Conservation (phyloP, 176 grass and related monocot species). For the Triticum timopheevii region DNA sequence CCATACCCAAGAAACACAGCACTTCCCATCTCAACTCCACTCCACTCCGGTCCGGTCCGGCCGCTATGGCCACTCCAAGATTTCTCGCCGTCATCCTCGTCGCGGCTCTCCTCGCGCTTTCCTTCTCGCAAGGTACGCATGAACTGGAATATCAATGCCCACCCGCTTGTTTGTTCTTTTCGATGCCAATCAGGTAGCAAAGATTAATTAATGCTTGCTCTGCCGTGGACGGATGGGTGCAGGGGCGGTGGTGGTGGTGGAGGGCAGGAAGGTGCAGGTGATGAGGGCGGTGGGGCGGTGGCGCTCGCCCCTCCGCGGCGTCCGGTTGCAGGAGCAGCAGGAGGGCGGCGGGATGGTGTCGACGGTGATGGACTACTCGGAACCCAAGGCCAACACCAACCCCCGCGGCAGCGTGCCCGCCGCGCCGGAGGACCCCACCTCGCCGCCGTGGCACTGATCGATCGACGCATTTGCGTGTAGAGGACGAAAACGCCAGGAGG, state of each 20-base stretch:
- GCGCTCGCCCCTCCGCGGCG: neutral
- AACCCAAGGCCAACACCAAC: slow-evolving; percentile 60
- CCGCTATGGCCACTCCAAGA: slow-evolving; percentile 32
- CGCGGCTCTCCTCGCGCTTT: slow-evolving; percentile 32
- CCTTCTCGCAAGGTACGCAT: slow-evolving; percentile 28
- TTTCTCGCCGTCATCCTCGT: slow-evolving; percentile 20
- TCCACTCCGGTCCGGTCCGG: neutral
- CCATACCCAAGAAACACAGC: neutral
- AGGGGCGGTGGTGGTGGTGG: neutral
- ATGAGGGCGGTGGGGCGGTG: neutral
- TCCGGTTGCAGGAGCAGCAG: slow-evolving; percentile 18
- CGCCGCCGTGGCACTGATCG: slow-evolving; percentile 41
- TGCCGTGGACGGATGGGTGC: neutral
- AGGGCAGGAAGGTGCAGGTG: slow-evolving; percentile 41
- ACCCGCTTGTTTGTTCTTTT: neutral
- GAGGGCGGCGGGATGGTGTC: slow-evolving; percentile 10
- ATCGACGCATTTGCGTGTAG: neutral
- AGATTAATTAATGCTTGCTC: neutral
- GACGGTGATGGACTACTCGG: slow-evolving; percentile 54
- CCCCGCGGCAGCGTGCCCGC: slow-evolving; percentile 38
- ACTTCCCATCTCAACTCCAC: neutral
- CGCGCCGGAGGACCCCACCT: slow-evolving; percentile 14
- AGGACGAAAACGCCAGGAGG: neutral
- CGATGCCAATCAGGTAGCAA: neutral
- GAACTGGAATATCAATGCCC: neutral